Conservation (phyloP, 148 eudicot genomes). For the Agrostemma githago region DNA sequence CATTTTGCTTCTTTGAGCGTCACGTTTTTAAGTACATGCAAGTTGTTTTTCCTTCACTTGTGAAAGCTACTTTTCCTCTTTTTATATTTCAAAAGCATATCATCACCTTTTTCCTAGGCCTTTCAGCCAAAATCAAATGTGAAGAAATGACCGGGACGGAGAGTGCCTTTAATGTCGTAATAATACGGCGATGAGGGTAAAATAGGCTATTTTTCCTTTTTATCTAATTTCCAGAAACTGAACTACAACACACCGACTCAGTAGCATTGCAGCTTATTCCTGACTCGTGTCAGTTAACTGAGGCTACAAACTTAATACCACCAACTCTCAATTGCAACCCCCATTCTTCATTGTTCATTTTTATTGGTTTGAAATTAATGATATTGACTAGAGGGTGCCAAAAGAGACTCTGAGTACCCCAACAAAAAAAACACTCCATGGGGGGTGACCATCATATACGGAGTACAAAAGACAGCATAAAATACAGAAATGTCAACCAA, state of each 20-base stretch:
- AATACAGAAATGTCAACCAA: too few species aligned
- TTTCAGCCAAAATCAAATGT: background rate
- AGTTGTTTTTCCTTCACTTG: background rate
- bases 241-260: background rate
- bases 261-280: background rate
- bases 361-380: too few species aligned
- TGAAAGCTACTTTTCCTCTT: background rate
- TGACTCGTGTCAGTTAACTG: background rate
- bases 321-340: background rate
- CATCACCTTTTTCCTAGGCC: background rate
- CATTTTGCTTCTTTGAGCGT: background rate
- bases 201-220: background rate
- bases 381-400: too few species aligned
- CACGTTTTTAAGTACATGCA: background rate
- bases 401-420: too few species aligned
- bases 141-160: background rate
- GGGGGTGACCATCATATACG: too few species aligned
- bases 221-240: background rate
- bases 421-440: too few species aligned
- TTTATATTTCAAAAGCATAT: background rate
- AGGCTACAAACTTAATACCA: background rate
- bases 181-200: background rate
- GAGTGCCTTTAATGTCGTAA: background rate
- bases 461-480: too few species aligned
- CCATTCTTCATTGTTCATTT: too few species aligned